phyloP scores from a whole-genome alignment of 768 basidiomycete genomes.

The Tricholoma hemisulphureum region DNA sequence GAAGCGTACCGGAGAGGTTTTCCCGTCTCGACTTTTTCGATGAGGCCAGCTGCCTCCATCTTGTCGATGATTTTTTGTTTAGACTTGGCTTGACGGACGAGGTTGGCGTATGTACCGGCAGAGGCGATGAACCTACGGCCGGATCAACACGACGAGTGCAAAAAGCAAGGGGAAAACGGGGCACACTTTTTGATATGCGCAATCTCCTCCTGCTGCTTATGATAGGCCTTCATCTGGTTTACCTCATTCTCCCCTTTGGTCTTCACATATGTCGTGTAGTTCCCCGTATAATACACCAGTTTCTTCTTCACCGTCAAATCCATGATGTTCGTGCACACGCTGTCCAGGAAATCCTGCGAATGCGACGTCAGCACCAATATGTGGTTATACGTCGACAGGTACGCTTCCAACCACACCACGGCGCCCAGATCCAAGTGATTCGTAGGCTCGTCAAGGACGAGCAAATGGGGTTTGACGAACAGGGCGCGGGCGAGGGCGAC shows the following conservation, averaged over 20 bases:
- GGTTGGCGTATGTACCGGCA: conserved; percentile 99
- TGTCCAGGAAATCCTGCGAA: conserved; percentile 99
- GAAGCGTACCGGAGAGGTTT: conserved; percentile 55
- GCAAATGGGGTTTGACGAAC: conserved; percentile 93
- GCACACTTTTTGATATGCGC: conserved; percentile 94
- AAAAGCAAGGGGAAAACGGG: not conserved
- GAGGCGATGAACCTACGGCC: conserved; percentile 86
- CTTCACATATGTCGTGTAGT: conserved; percentile 96
- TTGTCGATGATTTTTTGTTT: conserved; percentile 99
- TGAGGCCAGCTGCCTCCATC: conserved; percentile 98
- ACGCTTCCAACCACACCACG: conserved; percentile 98
- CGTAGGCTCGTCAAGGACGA: conserved; percentile 90
- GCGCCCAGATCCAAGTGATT: conserved; percentile 96
- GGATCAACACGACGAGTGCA: not conserved
- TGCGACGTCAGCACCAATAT: conserved; percentile 97
- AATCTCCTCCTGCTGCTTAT: conserved; percentile 98
- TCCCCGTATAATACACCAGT: conserved; percentile 91
- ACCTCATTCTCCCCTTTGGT: conserved; percentile 97
- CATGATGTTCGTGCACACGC: conserved; percentile 97
- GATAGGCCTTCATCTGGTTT: conserved; percentile 99
- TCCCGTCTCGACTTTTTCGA: conserved; percentile 83
- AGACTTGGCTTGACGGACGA: conserved; percentile 98
- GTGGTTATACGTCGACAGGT: conserved; percentile 97
- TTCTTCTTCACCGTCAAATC: conserved; percentile 92
- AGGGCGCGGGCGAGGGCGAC: conserved; percentile 94